Evolutionary conservation across 1,284 basidiomycete species (phyloP).

Genomic region (Leccinum angustisporum): DNA sequence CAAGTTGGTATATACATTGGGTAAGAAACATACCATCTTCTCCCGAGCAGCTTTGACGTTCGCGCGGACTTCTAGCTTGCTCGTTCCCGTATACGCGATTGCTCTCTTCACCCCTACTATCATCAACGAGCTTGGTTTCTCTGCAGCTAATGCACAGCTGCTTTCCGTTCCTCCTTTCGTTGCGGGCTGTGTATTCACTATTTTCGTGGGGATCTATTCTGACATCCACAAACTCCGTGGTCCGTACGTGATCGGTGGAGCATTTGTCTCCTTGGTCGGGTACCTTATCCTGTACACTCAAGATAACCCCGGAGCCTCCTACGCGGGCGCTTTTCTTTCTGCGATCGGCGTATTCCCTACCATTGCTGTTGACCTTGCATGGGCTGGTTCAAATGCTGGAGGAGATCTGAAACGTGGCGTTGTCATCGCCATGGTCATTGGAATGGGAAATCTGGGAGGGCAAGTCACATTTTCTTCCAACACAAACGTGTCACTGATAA

Average conservation of each 20-base stretch:
- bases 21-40: slow-evolving; percentile 24
- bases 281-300: slow-evolving; percentile 46
- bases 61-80: slow-evolving; percentile 32
- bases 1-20: slow-evolving; percentile 47
- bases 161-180: slow-evolving; percentile 55
- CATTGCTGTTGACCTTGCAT: slow-evolving; percentile 53
- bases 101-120: slow-evolving; percentile 61
- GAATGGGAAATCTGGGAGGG: slow-evolving; percentile 55
- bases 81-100: slow-evolving; percentile 57
- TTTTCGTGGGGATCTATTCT: slow-evolving; percentile 44
- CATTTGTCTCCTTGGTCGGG: slow-evolving; percentile 43
- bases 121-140: slow-evolving; percentile 54
- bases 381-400: slow-evolving; percentile 58
- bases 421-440: slow-evolving; percentile 55
- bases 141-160: slow-evolving; percentile 56
- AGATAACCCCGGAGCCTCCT: slow-evolving; percentile 38
- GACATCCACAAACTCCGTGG: slow-evolving; percentile 44
- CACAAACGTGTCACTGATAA: slow-evolving; percentile 6
- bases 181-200: slow-evolving; percentile 42
- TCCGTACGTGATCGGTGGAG: slow-evolving; percentile 43
- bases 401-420: slow-evolving; percentile 56
- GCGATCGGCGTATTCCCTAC: slow-evolving; percentile 56
- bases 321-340: slow-evolving; percentile 52
- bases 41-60: slow-evolving; percentile 4
- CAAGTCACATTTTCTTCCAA: slow-evolving; percentile 15